Evolutionary conservation across 2,329 filamentous ascomycete genomes (phyloP).

Genomic region (Fusarium sp.): DNA sequence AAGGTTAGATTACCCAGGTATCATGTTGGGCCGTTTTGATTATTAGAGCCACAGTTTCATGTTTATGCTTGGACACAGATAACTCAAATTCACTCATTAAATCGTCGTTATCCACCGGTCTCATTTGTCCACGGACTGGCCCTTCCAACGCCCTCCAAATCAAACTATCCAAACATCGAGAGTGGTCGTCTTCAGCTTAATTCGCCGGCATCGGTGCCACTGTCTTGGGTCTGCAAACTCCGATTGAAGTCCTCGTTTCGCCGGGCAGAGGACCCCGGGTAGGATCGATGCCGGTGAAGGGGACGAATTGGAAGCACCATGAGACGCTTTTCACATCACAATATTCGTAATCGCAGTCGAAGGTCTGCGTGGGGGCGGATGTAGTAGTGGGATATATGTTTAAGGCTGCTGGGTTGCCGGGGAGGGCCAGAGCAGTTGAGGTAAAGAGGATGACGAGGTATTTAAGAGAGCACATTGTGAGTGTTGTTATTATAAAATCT

Average conservation of each 20-base stretch:
- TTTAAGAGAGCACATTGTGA: conserved; percentile 21
- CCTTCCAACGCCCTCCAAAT: not conserved
- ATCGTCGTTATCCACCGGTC: not conserved
- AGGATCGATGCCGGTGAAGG: conserved; percentile 55
- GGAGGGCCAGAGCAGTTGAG: conserved; percentile 22
- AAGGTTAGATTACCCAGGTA: conserved; percentile 12
- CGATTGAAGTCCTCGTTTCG: conserved; percentile 54
- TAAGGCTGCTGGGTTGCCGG: conserved; percentile 9
- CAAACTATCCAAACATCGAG: not conserved
- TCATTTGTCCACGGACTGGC: not conserved
- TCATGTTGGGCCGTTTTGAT: conserved; percentile 20
- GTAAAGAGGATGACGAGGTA: conserved; percentile 22
- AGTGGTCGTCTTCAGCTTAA: not conserved
- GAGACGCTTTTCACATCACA: conserved; percentile 55
- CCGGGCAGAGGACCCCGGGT: conserved; percentile 56
- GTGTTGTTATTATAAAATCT: not conserved
- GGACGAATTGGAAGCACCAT: conserved; percentile 60
- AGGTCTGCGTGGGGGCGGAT: conserved; percentile 25
- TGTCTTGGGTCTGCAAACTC: conserved; percentile 47
- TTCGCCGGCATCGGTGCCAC: conserved; percentile 3
- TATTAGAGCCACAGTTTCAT: conserved; percentile 14
- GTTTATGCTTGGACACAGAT: conserved; percentile 25
- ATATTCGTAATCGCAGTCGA: conserved; percentile 55
- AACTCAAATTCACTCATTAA: conserved; percentile 26
- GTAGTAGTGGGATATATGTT: conserved; percentile 20